Percentiles rank a stretch among this genome's conserved stretches.
phyloP scores from a whole-genome alignment of 2,329 filamentous ascomycete species.

The Xylogone sp. region DNA sequence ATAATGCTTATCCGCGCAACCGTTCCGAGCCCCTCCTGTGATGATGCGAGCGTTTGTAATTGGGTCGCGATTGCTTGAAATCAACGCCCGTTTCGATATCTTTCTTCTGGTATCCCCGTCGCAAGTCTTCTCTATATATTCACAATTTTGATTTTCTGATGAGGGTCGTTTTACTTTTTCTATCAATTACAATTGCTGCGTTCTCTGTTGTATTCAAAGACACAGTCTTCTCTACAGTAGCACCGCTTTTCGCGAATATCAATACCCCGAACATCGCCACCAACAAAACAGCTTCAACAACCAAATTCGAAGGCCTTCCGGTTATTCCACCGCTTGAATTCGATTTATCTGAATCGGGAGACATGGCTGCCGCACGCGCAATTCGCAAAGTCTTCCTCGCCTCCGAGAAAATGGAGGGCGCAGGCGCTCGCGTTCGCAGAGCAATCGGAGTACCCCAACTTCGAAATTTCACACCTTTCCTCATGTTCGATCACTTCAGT shows the following conservation, averaged over 20 bases:
- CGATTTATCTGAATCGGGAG: constrained; percentile 20
- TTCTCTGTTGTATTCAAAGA: constrained; percentile 23
- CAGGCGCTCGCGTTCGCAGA: constrained; percentile 79
- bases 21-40: neutral
- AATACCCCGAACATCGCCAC: constrained; percentile 11
- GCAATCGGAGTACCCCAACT: constrained; percentile 82
- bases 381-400: constrained; percentile 84
- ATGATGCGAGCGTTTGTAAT: neutral
- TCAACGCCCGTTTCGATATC: neutral
- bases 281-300: constrained; percentile 12
- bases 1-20: neutral
- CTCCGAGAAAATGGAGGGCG: constrained; percentile 81
- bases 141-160: too few species aligned
- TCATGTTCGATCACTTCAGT: constrained; percentile 94
- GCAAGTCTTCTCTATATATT: neutral
- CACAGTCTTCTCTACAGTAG: constrained; percentile 14
- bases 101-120: neutral
- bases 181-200: constrained; percentile 22
- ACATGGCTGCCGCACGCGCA: constrained; percentile 67
- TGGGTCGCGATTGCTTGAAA: neutral
- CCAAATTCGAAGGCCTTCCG: constrained; percentile 11
- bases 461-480: constrained; percentile 84
- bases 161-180: constrained; percentile 21
- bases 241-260: constrained; percentile 6
- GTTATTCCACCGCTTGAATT: constrained; percentile 13